These are phyloP conservation scores for Wickerhamomyces silvicola DNA, from an alignment of 805 yeast species.

Conservation along the genomic window DNA sequence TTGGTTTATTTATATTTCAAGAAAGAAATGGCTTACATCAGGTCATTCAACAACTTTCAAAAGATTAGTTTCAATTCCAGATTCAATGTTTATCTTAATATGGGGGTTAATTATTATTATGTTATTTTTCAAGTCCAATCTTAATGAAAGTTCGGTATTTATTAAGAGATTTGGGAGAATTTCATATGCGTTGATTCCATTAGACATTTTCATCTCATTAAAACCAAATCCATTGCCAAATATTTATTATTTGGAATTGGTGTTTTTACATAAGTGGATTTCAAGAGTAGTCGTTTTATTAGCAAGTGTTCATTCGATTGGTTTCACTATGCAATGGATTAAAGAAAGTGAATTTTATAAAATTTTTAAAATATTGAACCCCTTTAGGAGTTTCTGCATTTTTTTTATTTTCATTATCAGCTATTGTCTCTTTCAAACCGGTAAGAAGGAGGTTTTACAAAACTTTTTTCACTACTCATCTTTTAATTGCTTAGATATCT, in stretches of 20 bases:
- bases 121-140: slow-evolving; percentile 28
- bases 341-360: slow-evolving; percentile 30
- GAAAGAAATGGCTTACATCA: slow-evolving; percentile 32
- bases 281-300: slow-evolving; percentile 48
- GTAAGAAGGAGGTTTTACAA: slow-evolving; percentile 45
- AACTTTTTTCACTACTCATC: slow-evolving; percentile 52
- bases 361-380: slow-evolving; percentile 33
- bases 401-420: slow-evolving; percentile 28
- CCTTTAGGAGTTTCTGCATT: slow-evolving; percentile 47
- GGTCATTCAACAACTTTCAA: slow-evolving; percentile 32
- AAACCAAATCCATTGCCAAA: slow-evolving; percentile 47
- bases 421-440: slow-evolving; percentile 40
- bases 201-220: slow-evolving; percentile 48
- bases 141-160: slow-evolving; percentile 28
- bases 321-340: slow-evolving; percentile 46
- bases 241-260: slow-evolving; percentile 45
- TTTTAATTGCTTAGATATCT: slow-evolving; percentile 39
- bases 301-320: slow-evolving; percentile 44
- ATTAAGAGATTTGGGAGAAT: slow-evolving; percentile 59
- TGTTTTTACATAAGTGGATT: slow-evolving; percentile 65
- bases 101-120: slow-evolving; percentile 31
- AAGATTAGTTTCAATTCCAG: slow-evolving; percentile 28
- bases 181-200: slow-evolving; percentile 50
- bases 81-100: slow-evolving; percentile 26
- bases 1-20: slow-evolving; percentile 25